phyloP scores from a whole-genome alignment of 2,329 filamentous ascomycete species.

The Metarhizium album region DNA sequence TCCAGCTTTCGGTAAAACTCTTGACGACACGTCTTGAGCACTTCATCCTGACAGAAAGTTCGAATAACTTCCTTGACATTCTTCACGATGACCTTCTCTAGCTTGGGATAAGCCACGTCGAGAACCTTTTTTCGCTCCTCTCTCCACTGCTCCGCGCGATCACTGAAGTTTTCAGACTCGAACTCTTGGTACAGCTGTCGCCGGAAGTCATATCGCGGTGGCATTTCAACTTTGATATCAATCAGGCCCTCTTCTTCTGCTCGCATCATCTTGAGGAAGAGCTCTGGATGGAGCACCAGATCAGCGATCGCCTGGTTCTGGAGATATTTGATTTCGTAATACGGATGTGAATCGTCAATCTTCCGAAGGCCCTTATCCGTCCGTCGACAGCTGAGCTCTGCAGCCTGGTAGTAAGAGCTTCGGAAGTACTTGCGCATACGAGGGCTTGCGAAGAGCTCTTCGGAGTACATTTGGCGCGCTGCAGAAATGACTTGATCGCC shows the following conservation, averaged over 20 bases:
- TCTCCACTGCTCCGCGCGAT: slow-evolving; percentile 92
- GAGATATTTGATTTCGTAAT: slow-evolving; percentile 96
- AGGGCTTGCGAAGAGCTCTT: slow-evolving; percentile 81
- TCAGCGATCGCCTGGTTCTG: slow-evolving; percentile 78
- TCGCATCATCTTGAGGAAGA: slow-evolving; percentile 95
- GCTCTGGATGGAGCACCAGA: slow-evolving; percentile 71
- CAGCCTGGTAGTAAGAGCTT: slow-evolving; percentile 70
- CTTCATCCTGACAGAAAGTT: slow-evolving; percentile 85
- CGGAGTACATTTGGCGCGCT: slow-evolving; percentile 78
- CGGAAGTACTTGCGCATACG: slow-evolving; percentile 83
- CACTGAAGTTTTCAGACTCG: slow-evolving; percentile 89
- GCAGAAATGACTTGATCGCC: slow-evolving; percentile 65
- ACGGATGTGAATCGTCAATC: slow-evolving; percentile 90
- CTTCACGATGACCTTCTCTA: slow-evolving; percentile 76
- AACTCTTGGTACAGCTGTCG: slow-evolving; percentile 72
- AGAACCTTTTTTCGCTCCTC: slow-evolving; percentile 75
- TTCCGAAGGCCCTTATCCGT: slow-evolving; percentile 90
- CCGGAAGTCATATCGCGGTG: slow-evolving; percentile 65
- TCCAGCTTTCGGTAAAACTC: slow-evolving; percentile 85
- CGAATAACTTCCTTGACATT: slow-evolving; percentile 91
- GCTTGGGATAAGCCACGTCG: slow-evolving; percentile 67
- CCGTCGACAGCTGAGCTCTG: slow-evolving; percentile 74
- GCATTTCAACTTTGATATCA: slow-evolving; percentile 70
- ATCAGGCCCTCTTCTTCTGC: slow-evolving; percentile 90
- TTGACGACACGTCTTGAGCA: slow-evolving; percentile 79